These are phyloP conservation scores for Urochloa ruziziensis DNA, from an alignment of 176 grass and related monocot genomes.

Conservation along the genomic window DNA sequence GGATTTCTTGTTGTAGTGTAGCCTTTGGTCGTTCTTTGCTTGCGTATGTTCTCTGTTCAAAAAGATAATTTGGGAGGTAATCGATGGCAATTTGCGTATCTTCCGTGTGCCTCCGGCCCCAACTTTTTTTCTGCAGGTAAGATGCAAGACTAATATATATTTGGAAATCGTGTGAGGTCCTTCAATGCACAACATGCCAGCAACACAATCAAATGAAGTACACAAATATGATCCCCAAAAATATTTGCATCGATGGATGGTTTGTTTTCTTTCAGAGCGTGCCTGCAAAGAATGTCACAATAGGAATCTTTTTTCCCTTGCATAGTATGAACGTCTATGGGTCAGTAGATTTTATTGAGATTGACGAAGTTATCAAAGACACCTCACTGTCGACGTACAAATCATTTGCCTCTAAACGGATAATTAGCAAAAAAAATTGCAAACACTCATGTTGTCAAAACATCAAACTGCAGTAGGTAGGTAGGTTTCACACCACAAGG, in stretches of 20 bases:
- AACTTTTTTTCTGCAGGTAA: neutral
- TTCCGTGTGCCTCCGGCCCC: neutral
- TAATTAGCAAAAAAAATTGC: too few relatives aligned
- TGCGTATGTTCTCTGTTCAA: neutral
- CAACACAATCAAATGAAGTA: neutral
- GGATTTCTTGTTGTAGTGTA: neutral
- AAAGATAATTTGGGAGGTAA: conserved; percentile 21
- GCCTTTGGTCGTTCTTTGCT: neutral
- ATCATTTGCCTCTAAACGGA: too few relatives aligned
- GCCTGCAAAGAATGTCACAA: neutral
- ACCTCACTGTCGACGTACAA: too few relatives aligned
- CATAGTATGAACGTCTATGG: too few relatives aligned
- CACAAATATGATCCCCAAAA: neutral
- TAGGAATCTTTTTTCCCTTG: neutral
- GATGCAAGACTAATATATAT: neutral
- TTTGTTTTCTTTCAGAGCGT: neutral
- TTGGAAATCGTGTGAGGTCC: neutral
- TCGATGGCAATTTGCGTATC: neutral
- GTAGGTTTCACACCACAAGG: too few relatives aligned
- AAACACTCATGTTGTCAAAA: too few relatives aligned
- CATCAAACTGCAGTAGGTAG: too few relatives aligned
- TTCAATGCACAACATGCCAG: neutral
- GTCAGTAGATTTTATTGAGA: too few relatives aligned
- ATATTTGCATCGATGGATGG: neutral
- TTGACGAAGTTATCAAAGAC: too few relatives aligned